A percentile compares a stretch with the other conserved stretches of the same genome.
Conservation (phyloP, 2,329 filamentous ascomycete species). For the Byssochlamys sp. region DNA sequence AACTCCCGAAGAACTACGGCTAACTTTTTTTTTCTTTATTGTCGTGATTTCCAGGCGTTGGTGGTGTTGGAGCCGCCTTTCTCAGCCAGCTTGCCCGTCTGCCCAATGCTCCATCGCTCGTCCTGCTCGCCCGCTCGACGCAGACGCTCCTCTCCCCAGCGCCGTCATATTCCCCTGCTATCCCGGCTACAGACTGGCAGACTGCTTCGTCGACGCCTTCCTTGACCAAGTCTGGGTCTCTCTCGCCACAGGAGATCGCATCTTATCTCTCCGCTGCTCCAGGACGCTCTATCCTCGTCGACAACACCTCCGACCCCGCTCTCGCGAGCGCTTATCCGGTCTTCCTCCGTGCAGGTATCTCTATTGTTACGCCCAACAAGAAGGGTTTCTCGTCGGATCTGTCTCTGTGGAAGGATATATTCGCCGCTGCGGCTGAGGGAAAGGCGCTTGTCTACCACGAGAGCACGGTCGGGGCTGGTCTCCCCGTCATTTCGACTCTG, state of each 20-base stretch:
- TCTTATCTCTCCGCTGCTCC: constrained; percentile 71
- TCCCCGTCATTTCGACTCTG: constrained; percentile 86
- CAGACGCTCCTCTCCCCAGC: constrained; percentile 68
- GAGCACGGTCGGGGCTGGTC: constrained; percentile 82
- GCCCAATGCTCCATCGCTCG: constrained; percentile 61
- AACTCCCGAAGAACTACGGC: background rate
- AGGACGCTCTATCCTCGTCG: constrained; percentile 70
- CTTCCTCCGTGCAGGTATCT: constrained; percentile 72
- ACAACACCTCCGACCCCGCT: constrained; percentile 88
- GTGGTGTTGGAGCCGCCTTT: constrained; percentile 88
- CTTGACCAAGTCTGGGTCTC: constrained; percentile 39
- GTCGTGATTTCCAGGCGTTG: constrained; percentile 59
- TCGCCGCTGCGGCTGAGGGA: constrained; percentile 54
- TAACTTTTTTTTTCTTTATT: background rate
- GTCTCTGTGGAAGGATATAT: constrained; percentile 79
- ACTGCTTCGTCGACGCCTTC: constrained; percentile 52
- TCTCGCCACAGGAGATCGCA: constrained; percentile 60
- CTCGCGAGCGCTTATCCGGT: constrained; percentile 74
- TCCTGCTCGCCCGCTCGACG: constrained; percentile 77
- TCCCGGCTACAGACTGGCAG: constrained; percentile 50
- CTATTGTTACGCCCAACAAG: constrained; percentile 94
- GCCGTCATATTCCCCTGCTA: constrained; percentile 55
- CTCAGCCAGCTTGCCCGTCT: constrained; percentile 67
- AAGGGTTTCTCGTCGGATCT: constrained; percentile 85
- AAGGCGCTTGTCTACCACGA: constrained; percentile 85